Evolutionary conservation across 805 yeast genomes (phyloP).

Genomic region (Suhomyces emberorum): DNA sequence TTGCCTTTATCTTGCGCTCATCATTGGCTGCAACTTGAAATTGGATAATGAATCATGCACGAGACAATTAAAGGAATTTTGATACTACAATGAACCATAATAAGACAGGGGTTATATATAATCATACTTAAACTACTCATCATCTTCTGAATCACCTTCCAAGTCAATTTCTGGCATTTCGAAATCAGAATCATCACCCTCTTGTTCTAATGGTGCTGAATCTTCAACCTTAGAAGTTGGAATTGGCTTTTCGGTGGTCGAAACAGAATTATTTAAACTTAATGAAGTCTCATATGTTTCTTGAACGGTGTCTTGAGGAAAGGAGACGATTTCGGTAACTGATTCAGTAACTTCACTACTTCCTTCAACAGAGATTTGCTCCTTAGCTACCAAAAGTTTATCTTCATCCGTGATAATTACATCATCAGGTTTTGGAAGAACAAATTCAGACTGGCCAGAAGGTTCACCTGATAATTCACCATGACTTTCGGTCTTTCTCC

Average conservation of each 20-base stretch:
- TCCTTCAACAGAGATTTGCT: not conserved
- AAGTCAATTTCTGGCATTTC: slow-evolving; percentile 49
- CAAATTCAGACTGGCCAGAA: not conserved
- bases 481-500: not conserved
- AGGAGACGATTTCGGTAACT: too few relatives aligned
- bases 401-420: slow-evolving; percentile 2
- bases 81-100: too few relatives aligned
- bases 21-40: too few relatives aligned
- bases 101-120: too few relatives aligned
- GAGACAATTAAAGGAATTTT: too few relatives aligned
- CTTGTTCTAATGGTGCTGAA: too few relatives aligned
- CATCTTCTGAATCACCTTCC: slow-evolving; percentile 40
- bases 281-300: too few relatives aligned
- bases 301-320: too few relatives aligned
- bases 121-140: slow-evolving; percentile 27
- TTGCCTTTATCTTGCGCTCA: too few relatives aligned
- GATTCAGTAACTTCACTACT: too few relatives aligned
- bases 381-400: not conserved
- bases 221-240: slow-evolving; percentile 1
- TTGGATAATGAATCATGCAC: too few relatives aligned
- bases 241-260: not conserved
- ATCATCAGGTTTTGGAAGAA: slow-evolving; percentile 10
- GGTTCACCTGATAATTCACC: not conserved
- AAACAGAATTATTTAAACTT: too few relatives aligned
- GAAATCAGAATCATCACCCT: slow-evolving; percentile 41